phyloP scores from a whole-genome alignment of 768 basidiomycete genomes.

The Boletus rubroflammeus region DNA sequence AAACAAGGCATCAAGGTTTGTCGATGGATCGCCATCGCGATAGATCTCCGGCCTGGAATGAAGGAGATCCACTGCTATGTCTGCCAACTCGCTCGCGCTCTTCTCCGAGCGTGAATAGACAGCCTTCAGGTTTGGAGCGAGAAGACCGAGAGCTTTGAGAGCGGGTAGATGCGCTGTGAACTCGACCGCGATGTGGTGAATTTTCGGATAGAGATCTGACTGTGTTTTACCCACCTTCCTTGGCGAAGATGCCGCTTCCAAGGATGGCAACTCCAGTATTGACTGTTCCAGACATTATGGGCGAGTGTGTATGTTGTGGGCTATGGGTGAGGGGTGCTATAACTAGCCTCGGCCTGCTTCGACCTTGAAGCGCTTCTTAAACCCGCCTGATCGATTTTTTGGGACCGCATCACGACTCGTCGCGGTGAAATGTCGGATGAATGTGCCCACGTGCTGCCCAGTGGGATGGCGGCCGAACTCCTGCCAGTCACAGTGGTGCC shows the following conservation, averaged over 20 bases:
- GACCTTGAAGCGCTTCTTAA: background rate
- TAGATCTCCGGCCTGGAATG: constrained; percentile 46
- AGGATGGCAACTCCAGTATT: constrained; percentile 67
- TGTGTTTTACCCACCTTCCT: constrained; percentile 58
- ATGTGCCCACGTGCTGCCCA: background rate
- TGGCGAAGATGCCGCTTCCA: constrained; percentile 77
- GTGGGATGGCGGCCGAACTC: no score
- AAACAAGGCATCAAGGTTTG: constrained; percentile 60
- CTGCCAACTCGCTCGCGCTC: constrained; percentile 52
- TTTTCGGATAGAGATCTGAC: constrained; percentile 16
- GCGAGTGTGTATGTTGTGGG: no score
- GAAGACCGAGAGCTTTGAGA: constrained; percentile 48
- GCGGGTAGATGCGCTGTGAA: constrained; percentile 74
- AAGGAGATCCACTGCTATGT: constrained; percentile 42
- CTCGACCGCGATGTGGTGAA: constrained; percentile 24
- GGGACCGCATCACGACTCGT: background rate
- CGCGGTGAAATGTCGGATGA: background rate
- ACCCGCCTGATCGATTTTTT: background rate
- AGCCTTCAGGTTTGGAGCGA: constrained; percentile 52
- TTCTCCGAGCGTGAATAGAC: constrained; percentile 77
- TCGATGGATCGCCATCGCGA: constrained; percentile 46
- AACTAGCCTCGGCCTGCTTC: background rate
- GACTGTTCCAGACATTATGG: constrained; percentile 39
- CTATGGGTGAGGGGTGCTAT: background rate
- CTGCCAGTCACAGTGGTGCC: background rate